phyloP scores from a whole-genome alignment of 352 stramenopile species.

The Aphanomyces stellatus region DNA sequence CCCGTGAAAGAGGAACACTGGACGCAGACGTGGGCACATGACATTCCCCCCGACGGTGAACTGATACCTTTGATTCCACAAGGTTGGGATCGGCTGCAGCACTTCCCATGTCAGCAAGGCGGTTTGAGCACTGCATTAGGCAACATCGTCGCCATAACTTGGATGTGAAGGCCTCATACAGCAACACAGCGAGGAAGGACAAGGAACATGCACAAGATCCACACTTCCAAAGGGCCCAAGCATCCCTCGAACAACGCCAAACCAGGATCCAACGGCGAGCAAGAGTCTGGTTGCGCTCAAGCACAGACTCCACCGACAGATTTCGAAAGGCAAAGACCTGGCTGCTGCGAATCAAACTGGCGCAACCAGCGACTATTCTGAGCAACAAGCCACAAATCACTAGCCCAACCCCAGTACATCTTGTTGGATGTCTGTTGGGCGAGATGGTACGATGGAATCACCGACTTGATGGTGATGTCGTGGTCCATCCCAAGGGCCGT shows the following conservation, averaged over 20 bases:
- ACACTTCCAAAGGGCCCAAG: too few species aligned
- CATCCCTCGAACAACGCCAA: too few species aligned
- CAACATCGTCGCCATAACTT: neutral
- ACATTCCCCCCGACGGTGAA: neutral
- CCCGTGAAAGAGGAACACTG: neutral
- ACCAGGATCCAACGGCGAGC: neutral
- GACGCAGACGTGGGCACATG: neutral
- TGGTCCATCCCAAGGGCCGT: neutral
- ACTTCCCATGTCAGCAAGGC: too few species aligned
- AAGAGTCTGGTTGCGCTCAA: neutral
- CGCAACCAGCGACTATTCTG: neutral
- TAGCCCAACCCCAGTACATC: slow-evolving; percentile 8
- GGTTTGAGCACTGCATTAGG: neutral
- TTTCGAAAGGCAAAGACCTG: slow-evolving; percentile 5
- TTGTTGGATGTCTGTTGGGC: neutral
- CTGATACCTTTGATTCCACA: neutral
- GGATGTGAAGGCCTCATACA: too few species aligned
- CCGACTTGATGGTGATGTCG: neutral
- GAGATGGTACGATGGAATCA: neutral
- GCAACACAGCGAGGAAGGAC: too few species aligned
- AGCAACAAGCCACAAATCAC: neutral
- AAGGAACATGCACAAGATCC: too few species aligned
- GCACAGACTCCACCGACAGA: neutral
- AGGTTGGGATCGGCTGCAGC: neutral
- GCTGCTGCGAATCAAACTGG: neutral